These are phyloP conservation scores for Kurtzmaniella quercitrusa DNA, from an alignment of 1,139 yeast genomes.

Conservation along the genomic window DNA sequence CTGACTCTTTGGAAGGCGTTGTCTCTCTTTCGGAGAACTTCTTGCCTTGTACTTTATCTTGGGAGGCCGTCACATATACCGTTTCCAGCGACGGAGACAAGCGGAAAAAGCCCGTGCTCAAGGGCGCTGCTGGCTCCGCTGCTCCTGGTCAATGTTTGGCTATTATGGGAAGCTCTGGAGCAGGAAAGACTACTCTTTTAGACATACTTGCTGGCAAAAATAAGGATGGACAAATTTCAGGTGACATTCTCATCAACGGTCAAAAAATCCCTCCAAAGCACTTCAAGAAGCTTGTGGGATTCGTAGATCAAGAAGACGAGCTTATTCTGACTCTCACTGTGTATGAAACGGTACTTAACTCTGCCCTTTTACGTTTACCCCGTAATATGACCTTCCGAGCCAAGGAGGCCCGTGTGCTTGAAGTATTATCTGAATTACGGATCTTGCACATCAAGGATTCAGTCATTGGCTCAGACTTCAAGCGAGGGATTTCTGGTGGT, in stretches of 20 bases:
- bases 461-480: conserved; percentile 82
- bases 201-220: conserved; percentile 88
- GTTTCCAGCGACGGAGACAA: conserved; percentile 40
- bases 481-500: conserved; percentile 94
- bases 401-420: conserved; percentile 75
- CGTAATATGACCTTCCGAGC: conserved; percentile 66
- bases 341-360: conserved; percentile 87
- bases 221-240: conserved; percentile 67
- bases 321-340: conserved; percentile 90
- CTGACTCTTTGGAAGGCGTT: background rate
- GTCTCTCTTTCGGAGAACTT: conserved; percentile 47
- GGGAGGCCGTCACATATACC: conserved; percentile 64
- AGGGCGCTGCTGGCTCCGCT: conserved; percentile 66
- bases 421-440: conserved; percentile 80
- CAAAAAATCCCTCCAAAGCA: conserved; percentile 33
- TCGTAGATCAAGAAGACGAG: conserved; percentile 96
- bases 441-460: conserved; percentile 80
- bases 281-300: conserved; percentile 73
- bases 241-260: conserved; percentile 75
- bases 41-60: conserved; percentile 74
- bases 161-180: conserved; percentile 98
- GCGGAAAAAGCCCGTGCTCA: conserved; percentile 39
- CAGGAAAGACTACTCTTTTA: conserved; percentile 90
- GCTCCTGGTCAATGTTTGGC: conserved; percentile 89
- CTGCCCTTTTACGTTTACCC: conserved; percentile 86